These are phyloP conservation scores for Maudiozyma turicensis DNA, from an alignment of 805 yeast species.

Conservation along the genomic window DNA sequence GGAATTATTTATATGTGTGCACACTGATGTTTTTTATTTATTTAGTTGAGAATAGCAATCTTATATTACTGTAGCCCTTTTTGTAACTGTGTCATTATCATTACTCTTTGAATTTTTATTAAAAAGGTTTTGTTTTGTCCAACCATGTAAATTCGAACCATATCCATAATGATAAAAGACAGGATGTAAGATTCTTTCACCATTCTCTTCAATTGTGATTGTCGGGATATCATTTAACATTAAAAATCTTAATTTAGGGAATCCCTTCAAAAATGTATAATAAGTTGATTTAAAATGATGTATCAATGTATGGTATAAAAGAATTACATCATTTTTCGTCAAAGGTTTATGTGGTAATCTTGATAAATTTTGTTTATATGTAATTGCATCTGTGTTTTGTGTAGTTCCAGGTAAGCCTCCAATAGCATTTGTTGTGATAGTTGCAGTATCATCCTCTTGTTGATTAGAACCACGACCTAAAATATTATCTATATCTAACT, in stretches of 20 bases:
- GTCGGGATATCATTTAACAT: constrained; percentile 34
- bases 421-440: background rate
- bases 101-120: constrained; percentile 6
- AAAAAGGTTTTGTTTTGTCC: constrained; percentile 14
- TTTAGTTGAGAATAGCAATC: background rate
- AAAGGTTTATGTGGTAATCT: constrained; percentile 25
- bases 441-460: background rate
- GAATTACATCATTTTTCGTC: constrained; percentile 26
- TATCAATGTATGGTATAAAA: constrained; percentile 30
- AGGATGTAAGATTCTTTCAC: constrained; percentile 28
- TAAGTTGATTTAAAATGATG: constrained; percentile 31
- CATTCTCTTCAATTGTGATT: constrained; percentile 22
- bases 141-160: constrained; percentile 26
- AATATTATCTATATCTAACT: background rate
- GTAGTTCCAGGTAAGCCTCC: background rate
- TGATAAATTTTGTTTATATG: constrained; percentile 4
- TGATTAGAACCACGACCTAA: background rate
- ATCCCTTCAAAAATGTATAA: constrained; percentile 27
- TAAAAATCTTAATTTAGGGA: constrained; percentile 29
- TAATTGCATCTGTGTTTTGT: background rate
- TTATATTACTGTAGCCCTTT: constrained; percentile 15
- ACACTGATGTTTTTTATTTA: background rate
- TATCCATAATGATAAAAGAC: constrained; percentile 29
- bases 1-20: no score
- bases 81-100: constrained; percentile 11